Percentiles rank a stretch among this genome's conserved stretches.
Evolutionary conservation across 2,329 filamentous ascomycete species (phyloP).

Genomic region (Clathrospora elynae): DNA sequence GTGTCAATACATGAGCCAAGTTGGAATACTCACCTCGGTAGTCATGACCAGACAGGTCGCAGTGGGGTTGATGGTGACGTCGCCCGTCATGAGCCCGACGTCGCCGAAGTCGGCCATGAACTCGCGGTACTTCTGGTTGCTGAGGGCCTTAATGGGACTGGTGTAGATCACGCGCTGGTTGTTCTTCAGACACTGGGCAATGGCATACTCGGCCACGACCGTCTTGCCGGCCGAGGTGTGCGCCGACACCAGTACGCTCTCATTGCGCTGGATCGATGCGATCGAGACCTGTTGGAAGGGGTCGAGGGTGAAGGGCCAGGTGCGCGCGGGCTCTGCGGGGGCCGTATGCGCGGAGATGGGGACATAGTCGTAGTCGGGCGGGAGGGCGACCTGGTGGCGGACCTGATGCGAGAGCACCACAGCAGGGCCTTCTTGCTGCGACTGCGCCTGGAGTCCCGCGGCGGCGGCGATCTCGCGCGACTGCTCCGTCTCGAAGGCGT

Average conservation of each 20-base stretch:
- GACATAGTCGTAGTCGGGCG: constrained; percentile 90
- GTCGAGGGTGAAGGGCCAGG: constrained; percentile 89
- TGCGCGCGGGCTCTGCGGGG: constrained; percentile 82
- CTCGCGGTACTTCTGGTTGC: constrained; percentile 98
- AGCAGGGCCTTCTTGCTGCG: constrained; percentile 67
- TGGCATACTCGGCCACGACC: constrained; percentile 96
- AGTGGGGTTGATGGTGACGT: constrained; percentile 98
- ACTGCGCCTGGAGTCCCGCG: constrained; percentile 66
- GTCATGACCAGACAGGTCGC: constrained; percentile 99
- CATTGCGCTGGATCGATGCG: constrained; percentile 90
- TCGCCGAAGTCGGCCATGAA: constrained; percentile 96
- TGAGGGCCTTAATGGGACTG: constrained; percentile 97
- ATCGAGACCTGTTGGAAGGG: constrained; percentile 97
- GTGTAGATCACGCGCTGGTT: constrained; percentile 99
- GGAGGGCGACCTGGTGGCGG: constrained; percentile 94
- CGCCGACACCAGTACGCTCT: constrained; percentile 95
- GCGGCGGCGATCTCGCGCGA: constrained; percentile 86
- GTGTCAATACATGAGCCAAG: constrained; percentile 1
- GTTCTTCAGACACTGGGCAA: constrained; percentile 94
- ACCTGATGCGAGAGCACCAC: constrained; percentile 95
- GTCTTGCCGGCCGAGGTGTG: constrained; percentile 98
- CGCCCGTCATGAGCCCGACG: constrained; percentile 96
- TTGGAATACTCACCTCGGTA: constrained; percentile 66
- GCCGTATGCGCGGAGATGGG: constrained; percentile 94
- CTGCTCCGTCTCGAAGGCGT: constrained; percentile 93